Base-by-base conservation (phyloP, 2,329 filamentous ascomycete genomes). In the Xylaria sp. region DNA sequence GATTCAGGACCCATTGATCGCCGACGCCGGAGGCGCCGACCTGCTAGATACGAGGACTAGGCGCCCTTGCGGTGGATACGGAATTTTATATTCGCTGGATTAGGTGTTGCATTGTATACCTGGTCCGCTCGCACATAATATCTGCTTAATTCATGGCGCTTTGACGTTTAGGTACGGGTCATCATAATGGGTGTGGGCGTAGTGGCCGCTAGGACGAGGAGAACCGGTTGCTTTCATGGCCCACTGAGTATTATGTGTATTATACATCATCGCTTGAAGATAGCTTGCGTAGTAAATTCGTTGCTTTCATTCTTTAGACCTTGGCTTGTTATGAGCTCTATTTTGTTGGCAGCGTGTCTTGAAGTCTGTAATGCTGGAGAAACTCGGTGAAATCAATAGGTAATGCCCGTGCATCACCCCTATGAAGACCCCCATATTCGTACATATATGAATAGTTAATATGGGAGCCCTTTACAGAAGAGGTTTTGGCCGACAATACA, bases 1-100 rank as follows among this genome's bases (percentile, higher is more conserved):
- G 75, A 76, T 21, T 62, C 59, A 2, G 19, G 56, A 34, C 69
- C 74, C 4, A 62, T 72, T 8, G 70, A 75, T 45, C 74, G 72
- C 45, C 68, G 71, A 21, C 69, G 74, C 2, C 69, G 63, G 21
- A 71, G 74, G 64, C 71, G 74, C 24, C 72, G 69, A 42, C 77
- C 77, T 5, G 75, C 75, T 54, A 70, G 77, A 62, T 78, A 77
- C 59, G 72, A 74, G 19, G 76, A 77, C 59, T 78, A 74, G 55
- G 55, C 8, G 17, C 19, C 51, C 21, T 32, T 57, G 12, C 4
- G 47, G 45, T 21, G 4, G 11, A 9, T n/a, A 12, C 21, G 32
- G 19, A 27, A 32, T 19, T n/a, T 17, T 27, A 32, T n/a, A 19
- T 21, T 51, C 39, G 48, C 27, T 21, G 21, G 36, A 42, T 4